These are phyloP conservation scores for Botrytis byssoidea DNA, from an alignment of 2,329 filamentous ascomycete species.

Conservation along the genomic window DNA sequence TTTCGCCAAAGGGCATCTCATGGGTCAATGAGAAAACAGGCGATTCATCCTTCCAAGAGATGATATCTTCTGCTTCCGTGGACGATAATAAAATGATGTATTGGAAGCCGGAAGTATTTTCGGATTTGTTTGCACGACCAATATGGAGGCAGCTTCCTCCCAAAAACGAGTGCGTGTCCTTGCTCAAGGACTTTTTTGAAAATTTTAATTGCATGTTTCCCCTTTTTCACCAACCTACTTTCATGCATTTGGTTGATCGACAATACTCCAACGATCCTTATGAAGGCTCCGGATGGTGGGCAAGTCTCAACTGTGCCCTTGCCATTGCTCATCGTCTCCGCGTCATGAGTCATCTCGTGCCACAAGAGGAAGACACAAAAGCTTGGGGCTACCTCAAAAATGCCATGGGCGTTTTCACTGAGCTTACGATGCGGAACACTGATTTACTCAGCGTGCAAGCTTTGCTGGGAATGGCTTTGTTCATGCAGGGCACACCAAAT, in stretches of 20 bases:
- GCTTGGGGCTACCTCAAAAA: conserved; percentile 97
- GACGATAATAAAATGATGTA: conserved; percentile 95
- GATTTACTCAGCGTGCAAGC: conserved; percentile 94
- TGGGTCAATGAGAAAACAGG: conserved; percentile 99
- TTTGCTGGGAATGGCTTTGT: conserved; percentile 87
- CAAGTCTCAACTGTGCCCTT: conserved; percentile 87
- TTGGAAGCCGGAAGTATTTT: conserved; percentile 97
- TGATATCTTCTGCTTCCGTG: conserved; percentile 88
- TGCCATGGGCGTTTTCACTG: conserved; percentile 87
- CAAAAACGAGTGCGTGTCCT: conserved; percentile 81
- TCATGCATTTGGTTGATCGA: conserved; percentile 93
- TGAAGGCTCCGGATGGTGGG: conserved; percentile 97
- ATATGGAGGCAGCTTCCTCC: conserved; percentile 81
- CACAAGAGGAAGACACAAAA: conserved; percentile 87
- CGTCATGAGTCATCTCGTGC: conserved; percentile 91
- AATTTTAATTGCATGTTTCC: conserved; percentile 99
- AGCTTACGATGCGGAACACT: conserved; percentile 93
- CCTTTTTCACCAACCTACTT: conserved; percentile 94
- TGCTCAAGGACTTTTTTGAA: conserved; percentile 92
- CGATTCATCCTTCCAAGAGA: conserved; percentile 90
- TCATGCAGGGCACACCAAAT: conserved; percentile 94
- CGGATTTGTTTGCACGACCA: conserved; percentile 82
- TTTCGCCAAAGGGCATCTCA: conserved; percentile 95
- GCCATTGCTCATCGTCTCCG: conserved; percentile 91
- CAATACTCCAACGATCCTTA: conserved; percentile 94